Evolutionary conservation across 768 basidiomycete species (phyloP).

Genomic region (Saitozyma podzolica): DNA sequence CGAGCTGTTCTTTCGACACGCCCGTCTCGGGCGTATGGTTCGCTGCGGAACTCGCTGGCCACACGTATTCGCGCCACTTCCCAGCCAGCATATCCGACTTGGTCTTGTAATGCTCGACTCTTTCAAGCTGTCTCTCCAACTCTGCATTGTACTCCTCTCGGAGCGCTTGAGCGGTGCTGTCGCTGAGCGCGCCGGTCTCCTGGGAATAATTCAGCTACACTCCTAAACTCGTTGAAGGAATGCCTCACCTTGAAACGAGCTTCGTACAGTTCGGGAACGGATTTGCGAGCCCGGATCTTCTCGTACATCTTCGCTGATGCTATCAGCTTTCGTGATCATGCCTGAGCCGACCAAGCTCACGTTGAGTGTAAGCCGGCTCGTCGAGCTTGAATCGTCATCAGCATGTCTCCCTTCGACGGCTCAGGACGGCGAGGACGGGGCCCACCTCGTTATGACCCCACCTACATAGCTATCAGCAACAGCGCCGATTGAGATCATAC

Average conservation of each 20-base stretch:
- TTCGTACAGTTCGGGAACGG: conserved; percentile 80
- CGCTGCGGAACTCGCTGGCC: conserved; percentile 65
- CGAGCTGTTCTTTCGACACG: conserved; percentile 59
- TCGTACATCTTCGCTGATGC: conserved; percentile 73
- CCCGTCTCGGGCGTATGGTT: conserved; percentile 68
- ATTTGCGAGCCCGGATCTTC: conserved; percentile 72
- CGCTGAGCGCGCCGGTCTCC: conserved; percentile 61
- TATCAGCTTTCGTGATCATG: background rate
- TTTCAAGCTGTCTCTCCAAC: conserved; percentile 65
- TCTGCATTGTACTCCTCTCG: conserved; percentile 64
- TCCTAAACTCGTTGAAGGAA: background rate
- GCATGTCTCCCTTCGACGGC: background rate
- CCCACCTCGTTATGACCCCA: conserved; percentile 76
- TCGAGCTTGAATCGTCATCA: conserved; percentile 57
- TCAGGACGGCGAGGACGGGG: background rate
- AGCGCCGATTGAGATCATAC: too few species aligned
- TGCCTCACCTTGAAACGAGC: conserved; percentile 66
- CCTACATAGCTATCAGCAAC: too few species aligned
- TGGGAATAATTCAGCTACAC: conserved; percentile 27
- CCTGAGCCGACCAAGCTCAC: conserved; percentile 4
- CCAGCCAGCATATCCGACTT: conserved; percentile 62
- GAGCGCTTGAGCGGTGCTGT: conserved; percentile 58
- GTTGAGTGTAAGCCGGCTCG: conserved; percentile 81
- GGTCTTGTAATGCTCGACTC: conserved; percentile 58
- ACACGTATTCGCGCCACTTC: conserved; percentile 67